Evolutionary conservation across 768 basidiomycete genomes (phyloP).

Genomic region (Mycena vulgaris): DNA sequence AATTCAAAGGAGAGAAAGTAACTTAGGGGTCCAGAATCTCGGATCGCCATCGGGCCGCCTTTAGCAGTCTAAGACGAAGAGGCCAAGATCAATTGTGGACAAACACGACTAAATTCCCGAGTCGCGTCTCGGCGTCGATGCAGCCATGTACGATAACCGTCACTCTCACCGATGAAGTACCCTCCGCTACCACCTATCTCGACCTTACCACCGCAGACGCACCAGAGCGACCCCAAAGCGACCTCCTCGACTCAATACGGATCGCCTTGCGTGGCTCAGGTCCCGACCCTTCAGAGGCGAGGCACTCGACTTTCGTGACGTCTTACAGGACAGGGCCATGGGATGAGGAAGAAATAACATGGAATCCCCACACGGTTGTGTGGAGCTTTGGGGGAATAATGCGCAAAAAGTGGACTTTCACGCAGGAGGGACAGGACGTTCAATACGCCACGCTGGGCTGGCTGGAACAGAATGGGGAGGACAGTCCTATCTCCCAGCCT

Average conservation of each 20-base stretch:
- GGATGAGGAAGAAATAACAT: slow-evolving; percentile 77
- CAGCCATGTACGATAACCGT: slow-evolving; percentile 27
- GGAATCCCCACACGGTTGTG: slow-evolving; percentile 77
- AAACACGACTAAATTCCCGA: not conserved
- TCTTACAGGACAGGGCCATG: slow-evolving; percentile 57
- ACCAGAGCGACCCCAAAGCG: slow-evolving; percentile 1
- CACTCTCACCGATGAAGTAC: slow-evolving; percentile 17
- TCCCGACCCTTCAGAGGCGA: slow-evolving; percentile 48
- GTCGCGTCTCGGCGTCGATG: slow-evolving; percentile 30
- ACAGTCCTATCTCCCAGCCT: slow-evolving; percentile 45
- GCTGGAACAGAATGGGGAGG: slow-evolving; percentile 66
- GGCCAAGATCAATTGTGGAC: no score
- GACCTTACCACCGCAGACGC: not conserved
- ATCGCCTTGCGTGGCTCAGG: slow-evolving; percentile 71
- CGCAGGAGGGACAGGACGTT: slow-evolving; percentile 78
- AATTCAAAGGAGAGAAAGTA: no score
- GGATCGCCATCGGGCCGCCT: no score
- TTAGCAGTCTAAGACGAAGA: no score
- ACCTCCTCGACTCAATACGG: slow-evolving; percentile 70
- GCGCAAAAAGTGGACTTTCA: slow-evolving; percentile 81
- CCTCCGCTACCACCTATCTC: slow-evolving; percentile 19
- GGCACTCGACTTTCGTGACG: slow-evolving; percentile 54
- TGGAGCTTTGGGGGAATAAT: slow-evolving; percentile 79
- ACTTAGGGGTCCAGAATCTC: no score
- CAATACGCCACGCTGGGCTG: slow-evolving; percentile 87